A percentile compares a stretch with the other conserved stretches of the same genome.
Evolutionary conservation across 495 filamentous ascomycete genomes (phyloP).

Genomic region (Xanthoparmelia taractica): DNA sequence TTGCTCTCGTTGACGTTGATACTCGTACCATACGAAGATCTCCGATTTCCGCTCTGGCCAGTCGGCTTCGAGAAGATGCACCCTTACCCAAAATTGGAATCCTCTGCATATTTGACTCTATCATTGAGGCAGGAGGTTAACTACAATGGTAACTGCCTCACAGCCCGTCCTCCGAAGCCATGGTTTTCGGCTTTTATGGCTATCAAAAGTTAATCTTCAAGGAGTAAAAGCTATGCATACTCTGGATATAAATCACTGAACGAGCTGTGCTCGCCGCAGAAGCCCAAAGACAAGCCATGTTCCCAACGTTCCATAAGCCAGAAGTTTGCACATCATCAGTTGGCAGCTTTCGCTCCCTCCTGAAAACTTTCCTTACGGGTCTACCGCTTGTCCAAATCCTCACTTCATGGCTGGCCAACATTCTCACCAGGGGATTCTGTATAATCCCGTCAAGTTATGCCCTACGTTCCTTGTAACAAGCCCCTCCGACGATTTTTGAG

Average conservation of each 20-base stretch:
- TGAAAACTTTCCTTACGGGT: not conserved
- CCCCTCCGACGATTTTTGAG: constrained; percentile 11
- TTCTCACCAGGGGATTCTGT: constrained; percentile 1
- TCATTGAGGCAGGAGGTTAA: not conserved
- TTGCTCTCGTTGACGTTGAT: not conserved
- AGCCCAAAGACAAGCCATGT: not conserved
- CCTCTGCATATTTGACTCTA: not conserved
- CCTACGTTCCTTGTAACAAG: constrained; percentile 9
- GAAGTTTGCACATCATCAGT: not conserved
- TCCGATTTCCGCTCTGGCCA: not conserved
- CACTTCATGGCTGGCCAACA: not conserved
- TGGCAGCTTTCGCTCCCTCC: not conserved
- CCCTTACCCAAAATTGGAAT: not conserved
- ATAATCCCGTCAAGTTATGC: not conserved
- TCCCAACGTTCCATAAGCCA: constrained; percentile 4
- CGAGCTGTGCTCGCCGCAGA: not conserved
- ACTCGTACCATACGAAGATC: not conserved
- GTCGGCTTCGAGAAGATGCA: not conserved
- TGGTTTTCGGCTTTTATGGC: not conserved
- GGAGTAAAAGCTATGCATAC: not conserved
- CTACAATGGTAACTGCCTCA: not conserved
- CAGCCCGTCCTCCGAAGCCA: not conserved
- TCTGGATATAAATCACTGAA: not conserved
- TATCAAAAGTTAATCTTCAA: not conserved
- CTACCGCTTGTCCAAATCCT: constrained; percentile 3